Conservation (phyloP, 768 basidiomycete genomes). For the Mycena floridula region DNA sequence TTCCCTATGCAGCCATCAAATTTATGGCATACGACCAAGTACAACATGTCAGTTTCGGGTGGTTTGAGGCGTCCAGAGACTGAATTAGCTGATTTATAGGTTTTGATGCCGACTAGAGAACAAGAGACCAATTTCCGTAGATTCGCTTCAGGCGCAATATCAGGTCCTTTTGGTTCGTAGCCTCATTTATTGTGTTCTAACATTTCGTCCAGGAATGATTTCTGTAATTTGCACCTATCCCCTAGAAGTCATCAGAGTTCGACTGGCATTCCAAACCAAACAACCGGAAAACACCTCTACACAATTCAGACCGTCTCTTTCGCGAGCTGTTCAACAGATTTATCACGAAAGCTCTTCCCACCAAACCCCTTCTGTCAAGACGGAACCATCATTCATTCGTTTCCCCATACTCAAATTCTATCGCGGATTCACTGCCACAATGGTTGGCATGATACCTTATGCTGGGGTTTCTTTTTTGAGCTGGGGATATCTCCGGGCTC, state of each 20-base stretch:
- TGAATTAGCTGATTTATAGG: conserved; percentile 33
- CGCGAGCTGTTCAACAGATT: conserved; percentile 53
- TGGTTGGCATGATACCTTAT: conserved; percentile 91
- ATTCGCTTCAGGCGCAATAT: conserved; percentile 81
- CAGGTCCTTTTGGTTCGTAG: conserved; percentile 51
- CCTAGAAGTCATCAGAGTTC: conserved; percentile 89
- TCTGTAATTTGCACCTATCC: conserved; percentile 95
- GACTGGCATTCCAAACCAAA: conserved; percentile 83
- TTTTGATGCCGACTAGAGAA: conserved; percentile 79
- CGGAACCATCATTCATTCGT: conserved; percentile 40
- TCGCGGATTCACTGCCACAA: conserved; percentile 91
- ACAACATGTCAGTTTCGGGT: conserved; percentile 51
- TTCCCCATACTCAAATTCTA: conserved; percentile 88
- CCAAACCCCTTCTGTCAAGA: conserved; percentile 11
- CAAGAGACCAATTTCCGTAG: conserved; percentile 74
- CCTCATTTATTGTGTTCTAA: not conserved
- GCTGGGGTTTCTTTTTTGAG: conserved; percentile 92
- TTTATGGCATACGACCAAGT: conserved; percentile 95
- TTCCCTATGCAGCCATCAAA: conserved; percentile 96
- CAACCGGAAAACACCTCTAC: conserved; percentile 17
- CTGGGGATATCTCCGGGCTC: conserved; percentile 74
- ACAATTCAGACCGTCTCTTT: conserved; percentile 34
- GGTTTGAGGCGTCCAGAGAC: not conserved
- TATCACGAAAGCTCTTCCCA: conserved; percentile 58
- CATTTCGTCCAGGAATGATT: conserved; percentile 51